phyloP scores from a whole-genome alignment of 495 filamentous ascomycete species.

The Barbatosphaeria neglecta region DNA sequence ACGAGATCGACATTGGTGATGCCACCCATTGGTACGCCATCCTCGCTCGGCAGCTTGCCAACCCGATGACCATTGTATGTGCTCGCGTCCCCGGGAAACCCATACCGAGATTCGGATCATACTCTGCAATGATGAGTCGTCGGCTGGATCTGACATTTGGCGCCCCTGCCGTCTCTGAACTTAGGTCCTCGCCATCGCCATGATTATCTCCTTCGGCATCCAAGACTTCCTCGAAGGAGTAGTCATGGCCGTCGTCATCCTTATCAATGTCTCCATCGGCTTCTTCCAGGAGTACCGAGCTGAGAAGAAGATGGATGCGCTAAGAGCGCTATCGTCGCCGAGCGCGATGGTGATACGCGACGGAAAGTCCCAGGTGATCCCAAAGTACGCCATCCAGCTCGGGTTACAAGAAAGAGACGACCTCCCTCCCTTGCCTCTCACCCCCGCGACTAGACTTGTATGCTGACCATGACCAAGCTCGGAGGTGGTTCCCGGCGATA shows the following conservation, averaged over 20 bases:
- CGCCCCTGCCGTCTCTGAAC: neutral
- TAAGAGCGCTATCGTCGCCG: slow-evolving; percentile 66
- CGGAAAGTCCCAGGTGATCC: slow-evolving; percentile 50
- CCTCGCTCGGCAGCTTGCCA: slow-evolving; percentile 51
- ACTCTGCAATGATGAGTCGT: no score
- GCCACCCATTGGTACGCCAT: slow-evolving; percentile 53
- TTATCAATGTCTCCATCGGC: slow-evolving; percentile 66
- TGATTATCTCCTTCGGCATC: slow-evolving; percentile 72
- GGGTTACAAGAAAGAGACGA: slow-evolving; percentile 12
- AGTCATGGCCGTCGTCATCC: slow-evolving; percentile 69
- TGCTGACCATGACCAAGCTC: no score
- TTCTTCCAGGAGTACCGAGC: slow-evolving; percentile 79
- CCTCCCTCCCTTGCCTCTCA: neutral
- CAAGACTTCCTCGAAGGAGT: slow-evolving; percentile 73
- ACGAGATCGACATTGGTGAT: slow-evolving; percentile 51
- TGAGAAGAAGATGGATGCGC: slow-evolving; percentile 76
- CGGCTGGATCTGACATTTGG: neutral
- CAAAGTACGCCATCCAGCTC: no score
- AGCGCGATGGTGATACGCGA: slow-evolving; percentile 67
- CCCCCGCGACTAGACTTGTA: no score
- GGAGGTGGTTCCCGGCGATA: slow-evolving; percentile 72
- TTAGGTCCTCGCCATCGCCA: slow-evolving; percentile 72
- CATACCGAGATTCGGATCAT: no score
- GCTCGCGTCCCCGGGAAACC: neutral
- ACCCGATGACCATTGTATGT: slow-evolving; percentile 57